Percentiles rank a stretch among this genome's conserved stretches.
These are phyloP conservation scores for Aspergillus melleus DNA, from an alignment of 2,329 filamentous ascomycete genomes.

Conservation along the genomic window DNA sequence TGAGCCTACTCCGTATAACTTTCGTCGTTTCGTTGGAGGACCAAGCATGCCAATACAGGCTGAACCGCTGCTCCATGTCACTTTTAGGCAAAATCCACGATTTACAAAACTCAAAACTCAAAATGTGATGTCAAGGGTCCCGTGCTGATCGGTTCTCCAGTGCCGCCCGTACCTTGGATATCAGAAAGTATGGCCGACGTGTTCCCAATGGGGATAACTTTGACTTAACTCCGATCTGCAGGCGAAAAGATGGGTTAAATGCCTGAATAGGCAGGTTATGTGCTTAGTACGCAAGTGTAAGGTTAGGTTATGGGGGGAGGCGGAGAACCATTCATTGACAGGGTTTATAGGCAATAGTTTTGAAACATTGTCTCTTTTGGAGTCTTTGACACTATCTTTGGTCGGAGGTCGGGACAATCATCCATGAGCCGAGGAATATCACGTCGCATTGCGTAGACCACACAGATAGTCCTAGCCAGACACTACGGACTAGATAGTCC, in stretches of 20 bases:
- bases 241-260: background rate
- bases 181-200: background rate
- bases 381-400: background rate
- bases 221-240: background rate
- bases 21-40: background rate
- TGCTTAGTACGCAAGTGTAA: background rate
- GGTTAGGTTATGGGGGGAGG: background rate
- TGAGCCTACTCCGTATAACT: background rate
- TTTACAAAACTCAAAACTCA: background rate
- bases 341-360: background rate
- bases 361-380: background rate
- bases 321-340: background rate
- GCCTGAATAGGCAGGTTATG: background rate
- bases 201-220: background rate
- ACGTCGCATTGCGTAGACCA: too few relatives aligned
- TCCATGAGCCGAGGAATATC: background rate
- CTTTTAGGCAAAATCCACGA: background rate
- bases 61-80: background rate
- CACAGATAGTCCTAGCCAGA: background rate
- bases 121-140: background rate
- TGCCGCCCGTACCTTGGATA: background rate
- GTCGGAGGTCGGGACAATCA: background rate
- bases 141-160: background rate
- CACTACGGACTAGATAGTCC: background rate
- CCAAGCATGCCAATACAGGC: background rate